Evolutionary conservation across 2,329 filamentous ascomycete genomes (phyloP).

Genomic region (Colletotrichum australisinense): DNA sequence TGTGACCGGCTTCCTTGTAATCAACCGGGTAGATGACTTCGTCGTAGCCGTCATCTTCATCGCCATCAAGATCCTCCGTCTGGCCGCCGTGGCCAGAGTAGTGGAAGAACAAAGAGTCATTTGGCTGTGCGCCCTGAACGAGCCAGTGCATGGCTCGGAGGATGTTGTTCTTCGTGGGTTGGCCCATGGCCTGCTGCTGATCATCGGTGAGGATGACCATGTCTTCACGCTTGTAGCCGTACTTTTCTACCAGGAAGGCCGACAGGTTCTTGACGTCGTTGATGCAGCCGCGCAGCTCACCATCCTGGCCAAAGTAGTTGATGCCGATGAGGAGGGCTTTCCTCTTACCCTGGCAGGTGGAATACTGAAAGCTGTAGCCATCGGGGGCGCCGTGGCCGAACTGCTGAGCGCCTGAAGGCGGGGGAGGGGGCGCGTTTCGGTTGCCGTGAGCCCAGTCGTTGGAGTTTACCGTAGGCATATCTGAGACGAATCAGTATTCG

Average conservation of each 20-base stretch:
- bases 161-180: slow-evolving; percentile 82
- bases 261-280: slow-evolving; percentile 86
- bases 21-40: slow-evolving; percentile 86
- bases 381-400: slow-evolving; percentile 77
- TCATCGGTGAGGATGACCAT: slow-evolving; percentile 86
- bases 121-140: slow-evolving; percentile 75
- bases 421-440: slow-evolving; percentile 51
- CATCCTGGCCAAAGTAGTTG: slow-evolving; percentile 82
- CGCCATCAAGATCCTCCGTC: slow-evolving; percentile 77
- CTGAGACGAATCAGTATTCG: slow-evolving; percentile 13
- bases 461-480: slow-evolving; percentile 37
- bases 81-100: slow-evolving; percentile 84
- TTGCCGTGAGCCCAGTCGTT: slow-evolving; percentile 45
- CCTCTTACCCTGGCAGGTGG: slow-evolving; percentile 77
- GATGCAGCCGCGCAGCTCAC: slow-evolving; percentile 81
- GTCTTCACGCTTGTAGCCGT: slow-evolving; percentile 80
- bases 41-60: slow-evolving; percentile 82
- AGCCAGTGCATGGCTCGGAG: slow-evolving; percentile 81
- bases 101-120: slow-evolving; percentile 83
- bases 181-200: slow-evolving; percentile 75
- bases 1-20: slow-evolving; percentile 75
- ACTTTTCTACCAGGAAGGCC: slow-evolving; percentile 73
- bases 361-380: slow-evolving; percentile 81
- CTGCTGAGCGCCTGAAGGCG: slow-evolving; percentile 62
- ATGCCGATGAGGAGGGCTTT: slow-evolving; percentile 84